Percentiles rank a stretch among this genome's conserved stretches.
Evolutionary conservation across 1,284 basidiomycete species (phyloP).

Genomic region (Ustilago crameri): DNA sequence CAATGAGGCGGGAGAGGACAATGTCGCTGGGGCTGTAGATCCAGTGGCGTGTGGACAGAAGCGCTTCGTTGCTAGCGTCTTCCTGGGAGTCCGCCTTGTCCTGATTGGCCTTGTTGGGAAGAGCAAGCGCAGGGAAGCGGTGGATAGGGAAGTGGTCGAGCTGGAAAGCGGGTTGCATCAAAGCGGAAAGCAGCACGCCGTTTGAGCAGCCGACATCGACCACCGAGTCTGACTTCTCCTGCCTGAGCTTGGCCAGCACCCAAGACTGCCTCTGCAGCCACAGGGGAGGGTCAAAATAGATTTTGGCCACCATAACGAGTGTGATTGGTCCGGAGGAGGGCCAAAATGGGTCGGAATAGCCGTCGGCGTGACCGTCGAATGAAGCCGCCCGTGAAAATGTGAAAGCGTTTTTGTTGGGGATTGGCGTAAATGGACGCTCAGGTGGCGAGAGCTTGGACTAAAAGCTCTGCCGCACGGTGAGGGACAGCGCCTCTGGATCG

Average conservation of each 20-base stretch:
- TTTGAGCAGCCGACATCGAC: constrained; percentile 54
- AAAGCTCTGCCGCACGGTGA: too few species aligned
- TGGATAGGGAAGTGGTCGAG: constrained; percentile 47
- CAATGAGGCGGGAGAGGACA: constrained; percentile 39
- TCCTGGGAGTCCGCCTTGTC: constrained; percentile 3
- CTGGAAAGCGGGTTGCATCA: constrained; percentile 54
- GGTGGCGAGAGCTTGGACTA: too few species aligned
- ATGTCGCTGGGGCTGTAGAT: constrained; percentile 48
- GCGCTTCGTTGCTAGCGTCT: constrained; percentile 12
- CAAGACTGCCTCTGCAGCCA: constrained; percentile 53
- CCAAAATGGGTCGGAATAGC: too few species aligned
- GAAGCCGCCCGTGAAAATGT: too few species aligned
- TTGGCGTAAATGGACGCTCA: too few species aligned
- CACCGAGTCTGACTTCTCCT: constrained; percentile 45
- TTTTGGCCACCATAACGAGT: constrained; percentile 28
- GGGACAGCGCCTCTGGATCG: too few species aligned
- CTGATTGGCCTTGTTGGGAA: constrained; percentile 3
- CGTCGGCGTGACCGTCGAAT: too few species aligned
- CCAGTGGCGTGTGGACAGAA: constrained; percentile 46
- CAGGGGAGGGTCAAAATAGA: constrained; percentile 52
- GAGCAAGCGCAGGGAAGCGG: constrained; percentile 44
- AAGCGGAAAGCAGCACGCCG: constrained; percentile 43
- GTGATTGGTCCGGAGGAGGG: too few species aligned
- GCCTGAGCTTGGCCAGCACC: constrained; percentile 40
- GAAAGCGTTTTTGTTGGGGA: too few species aligned